Evolutionary conservation across 2,329 filamentous ascomycete species (phyloP).

Genomic region (Pseudopithomyces chartarum): DNA sequence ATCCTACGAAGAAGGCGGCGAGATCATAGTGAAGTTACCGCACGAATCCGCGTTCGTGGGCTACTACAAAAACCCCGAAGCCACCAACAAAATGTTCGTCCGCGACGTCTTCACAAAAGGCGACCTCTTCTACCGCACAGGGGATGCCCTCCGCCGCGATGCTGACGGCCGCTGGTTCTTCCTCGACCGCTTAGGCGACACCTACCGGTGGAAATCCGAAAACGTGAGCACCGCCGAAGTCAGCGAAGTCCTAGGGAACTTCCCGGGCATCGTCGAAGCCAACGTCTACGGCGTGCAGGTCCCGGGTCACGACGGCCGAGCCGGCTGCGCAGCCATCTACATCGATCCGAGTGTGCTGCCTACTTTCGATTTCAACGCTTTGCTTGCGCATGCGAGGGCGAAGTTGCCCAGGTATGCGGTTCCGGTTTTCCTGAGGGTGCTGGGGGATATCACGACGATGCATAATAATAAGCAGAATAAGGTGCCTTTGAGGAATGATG

Average conservation of each 20-base stretch:
- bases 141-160: constrained; percentile 52
- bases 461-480: constrained; percentile 86
- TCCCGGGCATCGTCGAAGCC: constrained; percentile 51
- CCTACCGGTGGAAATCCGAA: constrained; percentile 57
- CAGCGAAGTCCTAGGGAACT: constrained; percentile 51
- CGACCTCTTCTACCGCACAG: constrained; percentile 56
- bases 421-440: constrained; percentile 71
- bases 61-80: constrained; percentile 71
- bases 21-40: constrained; percentile 71
- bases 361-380: constrained; percentile 57
- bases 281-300: constrained; percentile 57
- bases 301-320: constrained; percentile 56
- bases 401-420: constrained; percentile 75
- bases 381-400: constrained; percentile 63
- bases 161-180: constrained; percentile 55
- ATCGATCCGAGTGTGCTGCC: constrained; percentile 56
- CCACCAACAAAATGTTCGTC: constrained; percentile 63
- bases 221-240: constrained; percentile 57
- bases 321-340: constrained; percentile 61
- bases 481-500: constrained; percentile 69
- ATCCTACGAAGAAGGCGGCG: constrained; percentile 71
- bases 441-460: constrained; percentile 63
- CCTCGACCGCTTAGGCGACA: constrained; percentile 55
- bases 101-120: constrained; percentile 53
- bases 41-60: constrained; percentile 66